Percentiles rank a stretch among this genome's conserved stretches.
Evolutionary conservation across 2,329 filamentous ascomycete genomes (phyloP).

Genomic region (Ophiobolus disseminans): DNA sequence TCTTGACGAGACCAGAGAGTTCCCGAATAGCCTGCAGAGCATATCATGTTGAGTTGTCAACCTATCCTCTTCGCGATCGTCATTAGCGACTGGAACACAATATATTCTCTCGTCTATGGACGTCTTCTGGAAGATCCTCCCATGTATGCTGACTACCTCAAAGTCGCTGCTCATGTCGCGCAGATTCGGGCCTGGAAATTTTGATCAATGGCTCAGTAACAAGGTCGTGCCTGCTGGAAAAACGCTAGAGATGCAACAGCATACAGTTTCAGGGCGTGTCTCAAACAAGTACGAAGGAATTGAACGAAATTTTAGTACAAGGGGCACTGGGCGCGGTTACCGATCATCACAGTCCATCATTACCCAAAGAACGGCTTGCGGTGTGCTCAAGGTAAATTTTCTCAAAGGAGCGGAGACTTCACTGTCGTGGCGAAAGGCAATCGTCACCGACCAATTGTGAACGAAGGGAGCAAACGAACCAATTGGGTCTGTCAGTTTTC

Average conservation of each 20-base stretch:
- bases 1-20: constrained; percentile 36
- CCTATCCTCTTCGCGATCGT: constrained; percentile 49
- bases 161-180: constrained; percentile 25
- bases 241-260: background rate
- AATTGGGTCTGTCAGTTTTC: background rate
- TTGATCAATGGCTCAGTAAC: no score
- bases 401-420: constrained; percentile 18
- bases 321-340: constrained; percentile 2
- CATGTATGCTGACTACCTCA: constrained; percentile 41
- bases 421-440: constrained; percentile 21
- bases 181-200: background rate
- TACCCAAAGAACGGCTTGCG: constrained; percentile 4
- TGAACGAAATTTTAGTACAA: background rate
- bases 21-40: constrained; percentile 39
- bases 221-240: no score
- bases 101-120: constrained; percentile 49
- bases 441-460: constrained; percentile 20
- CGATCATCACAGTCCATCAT: constrained; percentile 5
- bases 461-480: background rate
- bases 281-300: background rate
- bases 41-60: constrained; percentile 45
- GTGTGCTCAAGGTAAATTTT: constrained; percentile 14
- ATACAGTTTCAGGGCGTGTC: background rate
- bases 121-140: constrained; percentile 48
- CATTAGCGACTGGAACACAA: constrained; percentile 45